These are phyloP conservation scores for Prototheca stagnorum DNA, from an alignment of 163 green algal species.

Conservation along the genomic window DNA sequence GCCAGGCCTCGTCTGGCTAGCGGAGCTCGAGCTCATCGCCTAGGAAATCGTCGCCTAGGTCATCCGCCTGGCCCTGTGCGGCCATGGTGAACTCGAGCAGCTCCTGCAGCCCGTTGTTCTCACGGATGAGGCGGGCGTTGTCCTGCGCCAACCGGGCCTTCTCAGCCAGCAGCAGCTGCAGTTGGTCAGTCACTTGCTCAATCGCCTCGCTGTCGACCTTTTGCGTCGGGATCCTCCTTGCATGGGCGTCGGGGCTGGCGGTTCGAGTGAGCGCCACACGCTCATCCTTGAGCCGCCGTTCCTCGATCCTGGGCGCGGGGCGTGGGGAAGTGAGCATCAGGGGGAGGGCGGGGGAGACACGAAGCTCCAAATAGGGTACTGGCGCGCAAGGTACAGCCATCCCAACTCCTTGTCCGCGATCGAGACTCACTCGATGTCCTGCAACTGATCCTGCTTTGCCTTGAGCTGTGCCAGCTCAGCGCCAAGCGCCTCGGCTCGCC, in stretches of 20 bases:
- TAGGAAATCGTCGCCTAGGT: constrained; percentile 12
- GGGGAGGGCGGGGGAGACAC: neutral
- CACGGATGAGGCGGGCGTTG: constrained; percentile 27
- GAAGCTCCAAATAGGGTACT: neutral
- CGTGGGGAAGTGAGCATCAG: too few species aligned
- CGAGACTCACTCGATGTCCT: too few species aligned
- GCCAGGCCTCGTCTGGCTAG: neutral
- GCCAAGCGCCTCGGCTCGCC: too few species aligned
- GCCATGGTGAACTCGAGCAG: constrained; percentile 21
- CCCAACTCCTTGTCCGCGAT: neutral
- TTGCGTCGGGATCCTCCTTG: neutral
- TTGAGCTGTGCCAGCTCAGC: too few species aligned
- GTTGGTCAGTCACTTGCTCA: constrained; percentile 16
- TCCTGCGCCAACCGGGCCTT: constrained; percentile 29
- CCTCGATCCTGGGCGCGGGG: too few species aligned
- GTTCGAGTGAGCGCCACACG: too few species aligned
- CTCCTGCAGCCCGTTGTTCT: constrained; percentile 29
- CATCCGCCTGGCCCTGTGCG: constrained; percentile 5
- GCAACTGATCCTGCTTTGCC: too few species aligned
- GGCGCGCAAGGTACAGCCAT: neutral
- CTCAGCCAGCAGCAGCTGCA: constrained; percentile 28
- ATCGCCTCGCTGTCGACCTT: neutral
- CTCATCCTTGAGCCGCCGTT: neutral
- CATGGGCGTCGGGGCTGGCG: neutral
- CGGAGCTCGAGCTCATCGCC: too few species aligned